Evolutionary conservation across 805 yeast species (phyloP), one percentile per base, ranked within the genome.

Genomic region (Lachancea lanzarotensis): DNA sequence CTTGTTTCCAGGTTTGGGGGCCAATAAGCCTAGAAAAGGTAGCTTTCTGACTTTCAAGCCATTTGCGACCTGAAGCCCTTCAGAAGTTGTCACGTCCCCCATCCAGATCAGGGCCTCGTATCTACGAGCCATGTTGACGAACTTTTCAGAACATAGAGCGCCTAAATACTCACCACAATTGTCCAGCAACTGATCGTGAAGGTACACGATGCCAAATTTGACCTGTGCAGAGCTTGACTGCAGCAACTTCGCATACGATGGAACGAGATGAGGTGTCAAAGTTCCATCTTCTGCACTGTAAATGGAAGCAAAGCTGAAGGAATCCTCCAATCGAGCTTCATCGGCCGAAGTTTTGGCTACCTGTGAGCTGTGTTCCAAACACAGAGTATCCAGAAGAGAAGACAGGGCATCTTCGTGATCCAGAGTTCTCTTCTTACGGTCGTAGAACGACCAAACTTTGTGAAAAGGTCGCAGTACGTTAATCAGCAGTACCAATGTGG

Each of bases 11-110:
- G 80, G 74, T 15, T 87, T 84, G 44, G 88, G 70, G 39, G 88
- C 82, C 10, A 93, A 62, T 11, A 90, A 66, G 0, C 91, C 95
- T 29, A 86, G 62, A 57, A 85, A 84, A n/a, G 98, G 98, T 56
- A 82, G 81, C 51, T 77, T 75, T 17, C 87, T 74, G 34, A 82
- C 82, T 46, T 77, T 75, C 48, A 90, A 73, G 32, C 82, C 79
- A 56, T 84, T 81, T 0, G 95, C 84, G 13, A 88, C 81, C 54
- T 87, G 95, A 57, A 78, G 81, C 1, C 91, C 86, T 62, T 91
- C 98, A 17, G 89, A 78, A 45, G 80, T 79, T n/a, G 76, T 74
- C 19, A 84, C 76, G 57, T 86, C 82, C 8, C 96, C 96, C 35
- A 90, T 95, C 98, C 98, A 91, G 1, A 86, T 65, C 2, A 86